Conservation (phyloP, 2,329 filamentous ascomycete genomes). For the Ophiostoma tasmaniense region DNA sequence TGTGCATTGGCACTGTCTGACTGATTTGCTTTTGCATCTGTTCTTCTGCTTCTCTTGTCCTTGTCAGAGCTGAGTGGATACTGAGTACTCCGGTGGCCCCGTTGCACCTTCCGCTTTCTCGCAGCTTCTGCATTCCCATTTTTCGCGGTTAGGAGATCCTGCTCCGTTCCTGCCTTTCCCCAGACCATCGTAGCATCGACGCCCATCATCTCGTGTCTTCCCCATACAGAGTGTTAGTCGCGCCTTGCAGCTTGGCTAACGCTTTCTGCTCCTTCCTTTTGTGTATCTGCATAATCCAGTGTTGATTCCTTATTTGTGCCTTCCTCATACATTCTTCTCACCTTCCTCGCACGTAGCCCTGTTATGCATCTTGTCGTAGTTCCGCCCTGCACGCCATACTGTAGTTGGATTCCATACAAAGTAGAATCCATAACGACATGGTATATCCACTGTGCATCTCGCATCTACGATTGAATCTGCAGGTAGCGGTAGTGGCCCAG, state of each 20-base stretch:
- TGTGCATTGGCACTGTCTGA: not conserved
- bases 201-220: not conserved
- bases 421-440: too few relatives aligned
- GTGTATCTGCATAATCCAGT: not conserved
- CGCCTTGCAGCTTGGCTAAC: not conserved
- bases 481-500: not conserved
- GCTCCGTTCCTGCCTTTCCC: not conserved
- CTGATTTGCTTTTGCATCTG: not conserved
- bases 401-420: not conserved
- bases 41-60: not conserved
- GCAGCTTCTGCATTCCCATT: not conserved
- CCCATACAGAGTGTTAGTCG: not conserved
- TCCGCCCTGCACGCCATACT: not conserved
- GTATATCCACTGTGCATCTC: not conserved
- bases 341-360: not conserved
- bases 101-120: not conserved
- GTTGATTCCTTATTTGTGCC: not conserved
- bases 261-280: not conserved
- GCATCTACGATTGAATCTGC: slow-evolving; percentile 4
- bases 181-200: slow-evolving; percentile 2
- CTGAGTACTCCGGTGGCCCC: not conserved
- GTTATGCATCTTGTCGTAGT: not conserved
- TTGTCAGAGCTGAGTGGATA: not conserved
- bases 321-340: not conserved
- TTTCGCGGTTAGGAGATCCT: not conserved